Percentiles rank a stretch among this genome's conserved stretches.
These are phyloP conservation scores for Flaveria sonorensis DNA, from an alignment of 129 eudicot genomes.

Conservation along the genomic window DNA sequence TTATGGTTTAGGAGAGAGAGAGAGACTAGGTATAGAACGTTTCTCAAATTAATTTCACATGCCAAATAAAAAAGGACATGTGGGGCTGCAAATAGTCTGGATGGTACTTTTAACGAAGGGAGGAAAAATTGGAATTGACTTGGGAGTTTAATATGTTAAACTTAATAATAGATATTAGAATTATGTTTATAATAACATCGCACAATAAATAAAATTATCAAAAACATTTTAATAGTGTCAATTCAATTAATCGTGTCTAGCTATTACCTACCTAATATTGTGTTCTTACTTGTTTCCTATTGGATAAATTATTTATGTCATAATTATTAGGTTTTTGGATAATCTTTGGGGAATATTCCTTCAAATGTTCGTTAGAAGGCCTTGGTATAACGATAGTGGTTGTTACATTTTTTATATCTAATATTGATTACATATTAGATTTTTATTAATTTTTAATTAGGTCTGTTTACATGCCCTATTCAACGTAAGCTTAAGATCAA, in stretches of 20 bases:
- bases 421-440: no score
- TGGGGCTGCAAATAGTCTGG: neutral
- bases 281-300: neutral
- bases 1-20: neutral
- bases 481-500: no score
- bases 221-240: neutral
- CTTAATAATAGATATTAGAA: neutral
- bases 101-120: neutral
- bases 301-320: neutral
- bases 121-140: constrained; percentile 10
- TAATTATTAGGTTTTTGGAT: neutral
- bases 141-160: neutral
- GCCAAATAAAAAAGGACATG: neutral
- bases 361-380: neutral
- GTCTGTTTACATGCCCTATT: no score
- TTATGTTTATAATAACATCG: neutral
- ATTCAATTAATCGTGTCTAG: neutral
- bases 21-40: neutral
- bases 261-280: constrained; percentile 8
- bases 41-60: neutral
- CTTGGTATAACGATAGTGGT: no score
- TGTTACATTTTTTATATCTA: no score
- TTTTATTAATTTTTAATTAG: no score
- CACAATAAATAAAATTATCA: constrained; percentile 7
- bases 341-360: neutral